Evolutionary conservation across 176 grass and related monocot species (phyloP), one percentile per base, ranked within the genome.

Genomic region (Carex kokanica): DNA sequence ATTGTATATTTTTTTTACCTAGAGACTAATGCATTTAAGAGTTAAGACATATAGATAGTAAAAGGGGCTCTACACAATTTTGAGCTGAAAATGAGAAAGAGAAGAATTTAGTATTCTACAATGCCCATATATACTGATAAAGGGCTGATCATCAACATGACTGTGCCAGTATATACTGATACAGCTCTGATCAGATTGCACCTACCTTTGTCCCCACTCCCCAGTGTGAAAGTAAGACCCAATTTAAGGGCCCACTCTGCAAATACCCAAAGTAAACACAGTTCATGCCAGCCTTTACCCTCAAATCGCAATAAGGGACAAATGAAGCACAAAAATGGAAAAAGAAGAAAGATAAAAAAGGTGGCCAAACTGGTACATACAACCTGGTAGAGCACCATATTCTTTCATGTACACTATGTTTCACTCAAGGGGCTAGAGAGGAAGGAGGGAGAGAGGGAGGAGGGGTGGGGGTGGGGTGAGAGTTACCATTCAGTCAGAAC

Each of bases 401-500:
- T 21, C n/a, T 74, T 74, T 74, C 10, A 13, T 74, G 43, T 23
- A 2, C 4, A 27, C 1, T 52, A 52, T 13, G 21, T 53, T 52
- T 74, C 21, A 52, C 7, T 74, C 5, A 52, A 49, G 21, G 45
- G 45, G 71, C 70, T 52, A 34, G 43, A 74, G 58, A 45, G 43
- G 43, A 8, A 6, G 8, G 17, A n/a, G 34, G 43, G 34, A 24
- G 27, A 36, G 64, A 24, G 64, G 32, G 38, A 8, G 18, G 5
- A 16, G 0, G 16, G 10, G 13, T 1, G 64, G 14, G 29, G 27
- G 27, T 27, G 6, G 65, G 1, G 31, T 8, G 2, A n/a, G 23
- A 29, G 23, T 75, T 93, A 98, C 95, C 95, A 98, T 94, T 94
- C 95, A 83, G 95, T 98, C 84, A 98, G 86, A 81, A 98, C 95